Evolutionary conservation across 257 asterid genomes (phyloP), one percentile per base, ranked within the genome.

Genomic region (Solanum boliviense): DNA sequence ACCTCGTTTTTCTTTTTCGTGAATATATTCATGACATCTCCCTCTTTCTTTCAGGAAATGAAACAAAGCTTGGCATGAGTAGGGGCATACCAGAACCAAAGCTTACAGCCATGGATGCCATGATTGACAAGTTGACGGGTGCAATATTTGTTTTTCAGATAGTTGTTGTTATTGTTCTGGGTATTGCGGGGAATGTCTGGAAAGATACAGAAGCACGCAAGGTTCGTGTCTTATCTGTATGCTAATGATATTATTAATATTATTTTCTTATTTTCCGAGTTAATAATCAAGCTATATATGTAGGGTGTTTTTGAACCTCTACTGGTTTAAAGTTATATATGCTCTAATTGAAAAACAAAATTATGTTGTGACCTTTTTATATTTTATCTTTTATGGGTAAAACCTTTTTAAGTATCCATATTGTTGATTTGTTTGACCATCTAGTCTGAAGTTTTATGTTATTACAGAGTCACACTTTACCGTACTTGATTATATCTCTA

Each of bases 101-200:
- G 94, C 98, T 97, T 88, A 95, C 99, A 75, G 99, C 99, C 86
- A 96, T 96, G 85, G 99, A 97, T 93, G 99, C 99, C 84, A 97
- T 96, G 98, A 95, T 97, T 88, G 99, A 97, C 94, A 97, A 94
- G 93, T 94, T 97, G 94, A 97, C 99, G 83, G 99, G 99, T 89
- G 99, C 99, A 72, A 95, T 97, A 93, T 97, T 96, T 89, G 90
- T 97, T 88, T 97, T 97, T 88, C 99, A 97, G 91, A 94, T 95
- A 89, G 99, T 96, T 85, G 98, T 97, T n/a, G 99, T 97, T 86
- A 91, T 94, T 86, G 99, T 97, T 91, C 91, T 97, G 83, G 99
- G 99, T 89, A 92, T 96, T 87, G 98, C 99, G 87, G 99, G 99
- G 83, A 96, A 97, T 90, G 94, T 96, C 86, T 97, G 99, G 99